Base-by-base conservation (phyloP, 805 yeast genomes). In the Monosporozyma unispora region DNA sequence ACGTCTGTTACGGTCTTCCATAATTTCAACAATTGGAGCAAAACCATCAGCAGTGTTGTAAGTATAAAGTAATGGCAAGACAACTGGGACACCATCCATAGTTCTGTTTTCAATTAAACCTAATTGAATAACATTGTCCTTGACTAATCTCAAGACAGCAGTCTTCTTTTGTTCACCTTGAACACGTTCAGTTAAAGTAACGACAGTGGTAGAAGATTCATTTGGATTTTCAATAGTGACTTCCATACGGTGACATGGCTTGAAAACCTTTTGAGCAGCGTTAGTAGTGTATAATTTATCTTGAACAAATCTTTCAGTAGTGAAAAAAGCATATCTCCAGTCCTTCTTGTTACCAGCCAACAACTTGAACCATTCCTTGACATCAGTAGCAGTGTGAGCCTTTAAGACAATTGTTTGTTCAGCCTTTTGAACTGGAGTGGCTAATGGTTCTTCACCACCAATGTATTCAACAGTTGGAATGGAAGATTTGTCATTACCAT, bases 261-360 rank as follows among this genome's bases (percentile, higher is more conserved):
- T 78, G 62, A 93, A 80, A 37, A 93, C 82, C 56, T 82, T 81
- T 62, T 80, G 85, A 47, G 83, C 77, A 28, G 98, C 87, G 70
- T 90, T 93, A 39, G 79, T 64, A 55, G 80, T 83, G 61, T 84
- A 90, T 71, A 83, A 80, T 56, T 79, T 74, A 50, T 87, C 96
- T 73, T 93, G 98, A 52, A 89, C 93, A 63, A 87, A 74, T 67
- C 87, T 81, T 49, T 80, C 76, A 56, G 91, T 76, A 22, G 90
- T 74, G 55, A 93, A 74, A 69, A 93, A 81, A 29, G 98, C 97
- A 60, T 84, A 85, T 71, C 95, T 81, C 99, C 99, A 93, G 68
- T 78, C 80, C 62, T 79, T 79, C 52, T 75, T 64, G 48, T 76
- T 64, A 54, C 98, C 98, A 50, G 96, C 96, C 58, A 93, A 74